A percentile compares a stretch with the other conserved stretches of the same genome.
Evolutionary conservation across 2,329 filamentous ascomycete genomes (phyloP).

Genomic region (Lachnellula arida): DNA sequence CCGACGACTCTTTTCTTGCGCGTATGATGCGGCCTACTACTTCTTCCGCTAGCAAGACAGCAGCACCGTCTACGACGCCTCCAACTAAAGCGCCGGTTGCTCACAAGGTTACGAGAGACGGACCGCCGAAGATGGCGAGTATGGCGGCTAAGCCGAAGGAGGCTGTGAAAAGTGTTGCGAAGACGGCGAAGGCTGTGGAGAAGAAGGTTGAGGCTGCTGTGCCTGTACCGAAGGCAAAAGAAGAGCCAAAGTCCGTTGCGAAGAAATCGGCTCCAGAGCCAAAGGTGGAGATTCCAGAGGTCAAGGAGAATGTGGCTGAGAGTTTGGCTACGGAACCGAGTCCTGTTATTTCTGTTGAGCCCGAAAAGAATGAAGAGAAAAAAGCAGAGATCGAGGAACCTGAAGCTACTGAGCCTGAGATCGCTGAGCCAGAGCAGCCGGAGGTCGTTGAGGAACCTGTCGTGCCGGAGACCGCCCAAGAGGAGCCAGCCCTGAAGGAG

Average conservation of each 20-base stretch:
- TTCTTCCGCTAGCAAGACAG: conserved; percentile 61
- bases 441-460: conserved; percentile 16
- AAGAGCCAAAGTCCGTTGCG: conserved; percentile 1
- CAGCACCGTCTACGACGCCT: conserved; percentile 56
- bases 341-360: background rate
- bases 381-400: conserved; percentile 13
- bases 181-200: conserved; percentile 11
- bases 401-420: conserved; percentile 6
- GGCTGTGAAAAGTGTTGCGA: conserved; percentile 10
- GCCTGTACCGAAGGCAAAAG: background rate
- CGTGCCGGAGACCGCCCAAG: conserved; percentile 21
- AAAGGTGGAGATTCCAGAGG: conserved; percentile 4
- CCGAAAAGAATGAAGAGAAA: conserved; percentile 9
- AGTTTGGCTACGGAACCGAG: background rate
- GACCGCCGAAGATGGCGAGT: conserved; percentile 19
- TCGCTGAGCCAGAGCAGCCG: conserved; percentile 4
- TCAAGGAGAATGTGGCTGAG: conserved; percentile 16
- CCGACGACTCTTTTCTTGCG: conserved; percentile 70
- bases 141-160: conserved; percentile 15
- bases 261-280: background rate
- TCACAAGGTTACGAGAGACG: conserved; percentile 25
- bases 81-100: conserved; percentile 27
- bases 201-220: conserved; percentile 6
- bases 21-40: conserved; percentile 78
- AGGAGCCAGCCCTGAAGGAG: conserved; percentile 12